phyloP scores from a whole-genome alignment of 2,329 filamentous ascomycete genomes.

The Penicillium psychrosexuale region DNA sequence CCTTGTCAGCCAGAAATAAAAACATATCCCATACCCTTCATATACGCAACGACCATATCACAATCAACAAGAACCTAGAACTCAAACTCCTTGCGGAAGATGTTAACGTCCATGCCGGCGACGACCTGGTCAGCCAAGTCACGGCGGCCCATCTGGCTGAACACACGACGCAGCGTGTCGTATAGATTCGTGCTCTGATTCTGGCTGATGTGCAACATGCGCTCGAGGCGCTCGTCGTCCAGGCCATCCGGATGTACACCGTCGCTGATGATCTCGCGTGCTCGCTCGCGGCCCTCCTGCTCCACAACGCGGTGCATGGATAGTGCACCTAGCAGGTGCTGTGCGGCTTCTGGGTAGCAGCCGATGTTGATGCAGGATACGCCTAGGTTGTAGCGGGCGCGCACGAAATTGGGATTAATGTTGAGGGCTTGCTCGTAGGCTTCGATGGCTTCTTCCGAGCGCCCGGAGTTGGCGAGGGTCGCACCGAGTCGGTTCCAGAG shows the following conservation, averaged over 20 bases:
- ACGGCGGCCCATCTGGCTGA: conserved; percentile 87
- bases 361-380: conserved; percentile 97
- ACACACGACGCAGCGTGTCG: conserved; percentile 90
- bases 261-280: conserved; percentile 72
- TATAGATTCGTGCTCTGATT: conserved; percentile 97
- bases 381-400: conserved; percentile 92
- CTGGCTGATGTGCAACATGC: conserved; percentile 73
- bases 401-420: conserved; percentile 92
- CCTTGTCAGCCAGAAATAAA: not conserved
- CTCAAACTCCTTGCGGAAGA: conserved; percentile 86
- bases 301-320: conserved; percentile 96
- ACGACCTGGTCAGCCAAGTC: conserved; percentile 87
- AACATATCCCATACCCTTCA: not conserved
- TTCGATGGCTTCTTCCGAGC: conserved; percentile 91
- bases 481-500: conserved; percentile 97
- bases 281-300: conserved; percentile 76
- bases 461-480: conserved; percentile 90
- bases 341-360: conserved; percentile 87
- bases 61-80: conserved; percentile 51
- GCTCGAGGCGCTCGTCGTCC: conserved; percentile 71
- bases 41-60: not conserved
- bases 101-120: conserved; percentile 83
- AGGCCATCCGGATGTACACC: conserved; percentile 46
- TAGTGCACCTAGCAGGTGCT: conserved; percentile 85
- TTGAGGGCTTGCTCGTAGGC: conserved; percentile 91